phyloP scores from a whole-genome alignment of 768 basidiomycete genomes.

The Leccinum obscurum region DNA sequence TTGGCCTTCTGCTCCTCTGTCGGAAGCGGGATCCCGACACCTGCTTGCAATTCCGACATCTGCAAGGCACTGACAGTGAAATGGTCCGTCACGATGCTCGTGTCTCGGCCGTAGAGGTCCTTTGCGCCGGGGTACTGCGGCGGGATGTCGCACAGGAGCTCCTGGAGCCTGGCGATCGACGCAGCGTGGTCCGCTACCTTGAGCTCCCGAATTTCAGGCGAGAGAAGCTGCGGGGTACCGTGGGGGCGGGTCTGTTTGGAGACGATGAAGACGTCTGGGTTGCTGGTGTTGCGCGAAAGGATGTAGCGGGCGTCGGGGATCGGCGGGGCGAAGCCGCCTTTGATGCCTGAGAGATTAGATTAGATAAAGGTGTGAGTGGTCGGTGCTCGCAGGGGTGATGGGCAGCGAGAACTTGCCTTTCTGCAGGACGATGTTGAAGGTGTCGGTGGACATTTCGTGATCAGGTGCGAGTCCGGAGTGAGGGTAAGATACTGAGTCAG shows the following conservation, averaged over 20 bases:
- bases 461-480: not conserved
- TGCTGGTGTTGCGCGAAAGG: constrained; percentile 41
- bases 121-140: constrained; percentile 48
- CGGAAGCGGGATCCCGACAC: constrained; percentile 45
- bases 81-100: constrained; percentile 48
- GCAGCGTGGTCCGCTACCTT: constrained; percentile 16
- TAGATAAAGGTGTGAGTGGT: not conserved
- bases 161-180: constrained; percentile 42
- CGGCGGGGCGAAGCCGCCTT: constrained; percentile 74
- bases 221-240: constrained; percentile 44
- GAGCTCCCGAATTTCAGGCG: constrained; percentile 54
- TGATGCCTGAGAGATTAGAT: constrained; percentile 47
- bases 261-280: constrained; percentile 42
- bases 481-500: not conserved
- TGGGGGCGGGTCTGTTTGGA: constrained; percentile 46
- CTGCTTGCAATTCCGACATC: constrained; percentile 54
- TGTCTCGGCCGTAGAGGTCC: constrained; percentile 74
- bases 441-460: constrained; percentile 19
- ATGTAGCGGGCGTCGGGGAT: constrained; percentile 56
- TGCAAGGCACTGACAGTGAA: not conserved
- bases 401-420: constrained; percentile 41
- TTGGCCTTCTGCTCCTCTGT: constrained; percentile 62
- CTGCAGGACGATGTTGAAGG: constrained; percentile 41
- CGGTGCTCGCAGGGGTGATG: not conserved
- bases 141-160: constrained; percentile 54